These are phyloP conservation scores for Camellia granthamiana DNA, from an alignment of 148 eudicot species.

Conservation along the genomic window DNA sequence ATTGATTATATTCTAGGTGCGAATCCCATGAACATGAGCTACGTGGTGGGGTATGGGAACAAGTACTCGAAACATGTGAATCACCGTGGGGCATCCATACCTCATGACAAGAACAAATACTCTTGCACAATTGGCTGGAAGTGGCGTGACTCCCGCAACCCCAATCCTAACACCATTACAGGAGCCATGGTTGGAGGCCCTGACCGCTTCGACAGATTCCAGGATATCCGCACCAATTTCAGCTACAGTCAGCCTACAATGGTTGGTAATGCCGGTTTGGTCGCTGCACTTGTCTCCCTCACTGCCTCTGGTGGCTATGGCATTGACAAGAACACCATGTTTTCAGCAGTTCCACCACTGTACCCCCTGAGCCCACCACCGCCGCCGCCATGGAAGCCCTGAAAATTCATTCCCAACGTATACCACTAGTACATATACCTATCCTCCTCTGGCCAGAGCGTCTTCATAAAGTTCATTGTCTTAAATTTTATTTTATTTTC, in stretches of 20 bases:
- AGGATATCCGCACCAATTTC: background rate
- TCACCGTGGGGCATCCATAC: background rate
- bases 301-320: background rate
- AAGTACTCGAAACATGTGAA: background rate
- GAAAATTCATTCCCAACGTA: too few relatives aligned
- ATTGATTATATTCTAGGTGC: background rate
- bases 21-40: too few relatives aligned
- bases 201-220: background rate
- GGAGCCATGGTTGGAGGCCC: background rate
- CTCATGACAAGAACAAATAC: background rate
- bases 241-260: background rate
- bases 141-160: background rate
- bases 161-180: background rate
- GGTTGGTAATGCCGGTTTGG: background rate
- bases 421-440: too few relatives aligned
- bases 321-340: background rate
- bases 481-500: too few relatives aligned
- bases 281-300: background rate
- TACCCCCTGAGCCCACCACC: background rate
- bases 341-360: too few relatives aligned
- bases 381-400: background rate
- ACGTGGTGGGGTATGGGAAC: background rate
- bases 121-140: background rate
- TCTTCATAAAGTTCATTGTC: too few relatives aligned
- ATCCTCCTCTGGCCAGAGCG: too few relatives aligned